Evolutionary conservation across 73 alveolate species (phyloP).

Genomic region (Stentor coeruleus): DNA sequence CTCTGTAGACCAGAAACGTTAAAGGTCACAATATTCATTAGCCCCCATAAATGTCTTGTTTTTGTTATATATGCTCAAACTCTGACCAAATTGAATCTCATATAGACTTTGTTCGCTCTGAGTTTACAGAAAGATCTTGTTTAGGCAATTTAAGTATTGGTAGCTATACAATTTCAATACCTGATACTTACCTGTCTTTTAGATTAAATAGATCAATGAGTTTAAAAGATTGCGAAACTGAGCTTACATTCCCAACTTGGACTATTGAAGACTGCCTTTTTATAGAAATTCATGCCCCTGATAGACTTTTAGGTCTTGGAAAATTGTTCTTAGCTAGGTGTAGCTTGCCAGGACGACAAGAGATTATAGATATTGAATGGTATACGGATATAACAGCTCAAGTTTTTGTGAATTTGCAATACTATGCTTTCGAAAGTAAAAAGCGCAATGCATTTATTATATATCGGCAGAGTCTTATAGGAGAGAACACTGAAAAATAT

Average conservation of each 20-base stretch:
- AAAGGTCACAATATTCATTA: conserved; percentile 26
- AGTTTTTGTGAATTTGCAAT: not conserved
- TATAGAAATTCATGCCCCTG: not conserved
- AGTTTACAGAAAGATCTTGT: not conserved
- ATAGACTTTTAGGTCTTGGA: conserved; percentile 10
- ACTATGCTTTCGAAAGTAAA: not conserved
- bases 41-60: conserved; percentile 24
- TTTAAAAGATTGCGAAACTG: not conserved
- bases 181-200: not conserved
- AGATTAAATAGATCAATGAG: not conserved
- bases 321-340: not conserved
- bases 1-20: conserved; percentile 24
- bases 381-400: not conserved
- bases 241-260: conserved; percentile 1
- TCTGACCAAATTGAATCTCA: not conserved
- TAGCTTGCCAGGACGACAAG: not conserved
- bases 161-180: not conserved
- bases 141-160: not conserved
- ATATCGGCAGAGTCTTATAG: not conserved
- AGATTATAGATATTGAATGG: not conserved
- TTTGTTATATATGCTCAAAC: not conserved
- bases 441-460: not conserved
- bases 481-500: not conserved
- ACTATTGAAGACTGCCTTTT: conserved; percentile 20
- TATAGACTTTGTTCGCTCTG: not conserved